Conservation (phyloP, 129 eudicot species). For the Ambrosia artemisiifolia region DNA sequence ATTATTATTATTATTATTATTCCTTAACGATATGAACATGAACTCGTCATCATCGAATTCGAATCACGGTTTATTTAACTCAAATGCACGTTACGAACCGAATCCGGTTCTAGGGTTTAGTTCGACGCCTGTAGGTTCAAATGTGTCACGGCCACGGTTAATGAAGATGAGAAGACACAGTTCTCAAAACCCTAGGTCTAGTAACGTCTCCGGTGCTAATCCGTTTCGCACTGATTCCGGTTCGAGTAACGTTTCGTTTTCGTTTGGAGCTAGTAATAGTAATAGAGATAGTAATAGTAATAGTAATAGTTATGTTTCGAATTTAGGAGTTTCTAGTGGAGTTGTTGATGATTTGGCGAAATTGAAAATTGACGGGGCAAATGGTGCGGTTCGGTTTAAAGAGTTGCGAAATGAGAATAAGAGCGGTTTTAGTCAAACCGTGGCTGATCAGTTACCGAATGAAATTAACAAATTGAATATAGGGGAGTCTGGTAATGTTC, state of each 20-base stretch:
- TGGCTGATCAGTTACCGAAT: conserved; percentile 39
- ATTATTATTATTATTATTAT: neutral
- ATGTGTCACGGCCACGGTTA: conserved; percentile 48
- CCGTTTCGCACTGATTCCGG: conserved; percentile 26
- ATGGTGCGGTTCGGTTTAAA: conserved; percentile 25
- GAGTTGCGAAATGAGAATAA: conserved; percentile 14
- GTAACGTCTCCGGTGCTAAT: conserved; percentile 14
- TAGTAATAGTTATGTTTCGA: neutral
- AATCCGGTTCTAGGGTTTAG: conserved; percentile 35
- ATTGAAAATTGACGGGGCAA: conserved; percentile 35
- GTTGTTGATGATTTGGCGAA: conserved; percentile 47
- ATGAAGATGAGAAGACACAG: conserved; percentile 51
- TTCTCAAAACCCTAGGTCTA: conserved; percentile 30
- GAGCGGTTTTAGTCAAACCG: conserved; percentile 9
- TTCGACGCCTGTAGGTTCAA: conserved; percentile 33
- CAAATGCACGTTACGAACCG: neutral
- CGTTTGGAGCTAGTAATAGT: conserved; percentile 35
- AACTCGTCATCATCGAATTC: conserved; percentile 37
- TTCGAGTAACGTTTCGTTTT: conserved; percentile 19
- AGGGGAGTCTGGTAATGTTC: conserved; percentile 16
- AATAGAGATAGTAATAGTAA: neutral
- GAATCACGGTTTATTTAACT: conserved; percentile 19
- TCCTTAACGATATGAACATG: conserved; percentile 18
- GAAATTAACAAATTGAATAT: conserved; percentile 51
- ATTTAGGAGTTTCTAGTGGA: conserved; percentile 4